Evolutionary conservation across 768 basidiomycete genomes (phyloP).

Genomic region (Steccherinum ochraceum): DNA sequence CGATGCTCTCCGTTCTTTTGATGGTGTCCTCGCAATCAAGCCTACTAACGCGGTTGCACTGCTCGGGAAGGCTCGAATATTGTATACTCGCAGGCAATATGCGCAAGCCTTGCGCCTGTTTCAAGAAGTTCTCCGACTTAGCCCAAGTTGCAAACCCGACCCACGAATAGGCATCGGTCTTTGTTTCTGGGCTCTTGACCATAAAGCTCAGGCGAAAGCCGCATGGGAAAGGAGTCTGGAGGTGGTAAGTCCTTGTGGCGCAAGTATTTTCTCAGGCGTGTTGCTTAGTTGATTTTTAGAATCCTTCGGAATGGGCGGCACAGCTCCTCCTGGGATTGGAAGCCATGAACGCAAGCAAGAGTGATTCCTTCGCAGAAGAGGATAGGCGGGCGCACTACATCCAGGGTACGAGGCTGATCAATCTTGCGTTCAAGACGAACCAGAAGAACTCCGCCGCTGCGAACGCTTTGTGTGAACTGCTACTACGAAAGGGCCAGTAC

Average conservation of each 20-base stretch:
- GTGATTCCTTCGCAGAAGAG: constrained; percentile 52
- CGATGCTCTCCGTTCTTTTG: constrained; percentile 76
- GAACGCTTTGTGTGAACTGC: constrained; percentile 75
- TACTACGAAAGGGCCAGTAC: constrained; percentile 64
- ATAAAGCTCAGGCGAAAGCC: constrained; percentile 72
- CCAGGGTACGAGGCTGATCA: constrained; percentile 62
- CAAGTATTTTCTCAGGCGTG: background rate
- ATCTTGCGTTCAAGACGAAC: constrained; percentile 76
- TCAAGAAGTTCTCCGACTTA: constrained; percentile 74
- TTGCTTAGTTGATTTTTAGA: constrained; percentile 37
- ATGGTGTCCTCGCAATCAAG: constrained; percentile 67
- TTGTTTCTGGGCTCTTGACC: constrained; percentile 86
- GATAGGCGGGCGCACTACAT: constrained; percentile 58
- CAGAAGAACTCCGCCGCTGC: constrained; percentile 77
- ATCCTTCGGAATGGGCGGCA: constrained; percentile 73
- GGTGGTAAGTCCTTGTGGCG: constrained; percentile 47
- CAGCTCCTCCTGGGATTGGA: constrained; percentile 82
- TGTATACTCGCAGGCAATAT: constrained; percentile 74
- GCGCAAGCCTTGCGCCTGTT: constrained; percentile 78
- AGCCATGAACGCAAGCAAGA: constrained; percentile 80
- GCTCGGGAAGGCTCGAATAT: constrained; percentile 84
- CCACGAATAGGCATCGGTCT: constrained; percentile 94
- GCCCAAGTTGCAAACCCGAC: constrained; percentile 80
- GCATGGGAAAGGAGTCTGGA: constrained; percentile 91
- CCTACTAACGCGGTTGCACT: constrained; percentile 86